phyloP scores from a whole-genome alignment of 116 monocot species.

The Zostera marina region DNA sequence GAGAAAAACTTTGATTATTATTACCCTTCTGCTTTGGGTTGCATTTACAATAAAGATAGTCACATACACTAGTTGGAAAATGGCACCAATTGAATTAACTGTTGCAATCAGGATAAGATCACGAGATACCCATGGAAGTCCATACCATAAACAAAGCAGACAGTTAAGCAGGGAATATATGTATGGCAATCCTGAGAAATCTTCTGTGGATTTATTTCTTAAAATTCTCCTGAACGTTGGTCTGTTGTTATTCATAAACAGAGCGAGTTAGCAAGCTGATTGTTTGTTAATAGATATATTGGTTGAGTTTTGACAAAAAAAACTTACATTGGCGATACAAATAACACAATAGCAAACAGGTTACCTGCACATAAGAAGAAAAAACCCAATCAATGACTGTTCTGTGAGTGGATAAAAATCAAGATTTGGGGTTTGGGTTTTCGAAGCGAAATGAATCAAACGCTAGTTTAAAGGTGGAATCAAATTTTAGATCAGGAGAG shows the following conservation, averaged over 20 bases:
- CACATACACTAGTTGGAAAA: constrained; percentile 62
- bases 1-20: background rate
- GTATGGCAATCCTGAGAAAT: constrained; percentile 87
- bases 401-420: background rate
- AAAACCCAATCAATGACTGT: no score
- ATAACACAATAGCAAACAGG: constrained; percentile 73
- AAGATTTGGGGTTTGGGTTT: no score
- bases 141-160: constrained; percentile 81
- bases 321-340: constrained; percentile 80
- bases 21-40: constrained; percentile 34
- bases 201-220: constrained; percentile 57
- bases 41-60: constrained; percentile 49
- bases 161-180: constrained; percentile 72
- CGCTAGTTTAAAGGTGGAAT: no score
- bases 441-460: background rate
- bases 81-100: constrained; percentile 66
- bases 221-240: constrained; percentile 75
- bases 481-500: background rate
- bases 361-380: constrained; percentile 49
- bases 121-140: constrained; percentile 52
- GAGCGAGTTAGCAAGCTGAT: background rate
- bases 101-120: constrained; percentile 62
- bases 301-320: background rate
- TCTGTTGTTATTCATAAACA: constrained; percentile 26
- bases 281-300: no score